A percentile compares a stretch with the other conserved stretches of the same genome.
phyloP scores from a whole-genome alignment of 1,284 basidiomycete species.

The Kalmanozyma brasiliensis region DNA sequence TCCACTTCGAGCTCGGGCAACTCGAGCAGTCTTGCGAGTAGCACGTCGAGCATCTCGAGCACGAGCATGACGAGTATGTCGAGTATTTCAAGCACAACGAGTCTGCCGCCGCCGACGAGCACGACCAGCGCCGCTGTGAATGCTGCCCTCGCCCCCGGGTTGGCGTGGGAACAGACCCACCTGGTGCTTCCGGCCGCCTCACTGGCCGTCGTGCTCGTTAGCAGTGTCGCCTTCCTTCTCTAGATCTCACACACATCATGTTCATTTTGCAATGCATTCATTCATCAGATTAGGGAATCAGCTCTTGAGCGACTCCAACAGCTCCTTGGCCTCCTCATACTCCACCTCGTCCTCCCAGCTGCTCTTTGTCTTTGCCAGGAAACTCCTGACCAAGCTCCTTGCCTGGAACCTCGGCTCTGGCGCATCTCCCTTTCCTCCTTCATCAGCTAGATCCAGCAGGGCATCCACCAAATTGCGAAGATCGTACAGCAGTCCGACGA shows the following conservation, averaged over 20 bases:
- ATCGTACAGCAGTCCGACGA: constrained; percentile 39
- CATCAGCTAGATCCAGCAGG: constrained; percentile 82
- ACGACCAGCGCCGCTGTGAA: constrained; percentile 16
- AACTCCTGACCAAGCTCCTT: constrained; percentile 85
- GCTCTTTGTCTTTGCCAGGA: constrained; percentile 77
- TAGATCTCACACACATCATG: constrained; percentile 9
- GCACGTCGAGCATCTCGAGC: constrained; percentile 11
- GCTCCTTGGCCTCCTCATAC: constrained; percentile 77
- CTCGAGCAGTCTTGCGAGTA: constrained; percentile 4
- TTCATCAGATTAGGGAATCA: constrained; percentile 7
- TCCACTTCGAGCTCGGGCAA: constrained; percentile 7
- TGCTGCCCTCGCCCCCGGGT: neutral
- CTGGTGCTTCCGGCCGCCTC: constrained; percentile 12
- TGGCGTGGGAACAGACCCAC: constrained; percentile 8
- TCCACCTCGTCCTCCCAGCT: constrained; percentile 85
- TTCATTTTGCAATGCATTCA: neutral
- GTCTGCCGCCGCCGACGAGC: neutral
- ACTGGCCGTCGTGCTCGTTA: constrained; percentile 18
- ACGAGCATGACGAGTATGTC: constrained; percentile 3
- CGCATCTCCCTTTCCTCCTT: constrained; percentile 56
- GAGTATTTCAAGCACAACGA: constrained; percentile 1
- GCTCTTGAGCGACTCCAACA: constrained; percentile 54
- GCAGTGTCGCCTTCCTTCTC: constrained; percentile 45
- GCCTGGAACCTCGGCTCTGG: constrained; percentile 83
- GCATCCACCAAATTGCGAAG: constrained; percentile 74